Percentiles rank a stretch among this genome's conserved stretches.
phyloP scores from a whole-genome alignment of 2,329 filamentous ascomycete genomes.

The Monosporascus cannonballus region DNA sequence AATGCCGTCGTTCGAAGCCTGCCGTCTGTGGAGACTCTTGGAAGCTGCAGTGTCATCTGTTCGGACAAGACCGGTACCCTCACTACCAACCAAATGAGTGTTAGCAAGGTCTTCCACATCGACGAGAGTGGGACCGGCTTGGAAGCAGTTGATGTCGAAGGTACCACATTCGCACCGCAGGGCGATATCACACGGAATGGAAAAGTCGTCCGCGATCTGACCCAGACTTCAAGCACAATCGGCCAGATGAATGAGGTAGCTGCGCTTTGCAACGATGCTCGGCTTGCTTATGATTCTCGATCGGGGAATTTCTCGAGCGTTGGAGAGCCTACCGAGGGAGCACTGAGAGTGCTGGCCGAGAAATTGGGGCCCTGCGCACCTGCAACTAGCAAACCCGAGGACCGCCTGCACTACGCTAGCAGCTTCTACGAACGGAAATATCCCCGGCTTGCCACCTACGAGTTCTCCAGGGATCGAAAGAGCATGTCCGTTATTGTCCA shows the following conservation, averaged over 20 bases:
- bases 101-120: conserved; percentile 85
- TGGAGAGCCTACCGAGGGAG: conserved; percentile 93
- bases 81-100: conserved; percentile 99
- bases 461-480: conserved; percentile 96
- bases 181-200: conserved; percentile 67
- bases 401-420: conserved; percentile 76
- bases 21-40: conserved; percentile 93
- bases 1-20: conserved; percentile 95
- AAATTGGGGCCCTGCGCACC: conserved; percentile 83
- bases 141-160: conserved; percentile 83
- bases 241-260: conserved; percentile 69
- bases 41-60: conserved; percentile 98
- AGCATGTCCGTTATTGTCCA: conserved; percentile 96
- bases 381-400: conserved; percentile 41
- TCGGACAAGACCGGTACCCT: conserved; percentile 98
- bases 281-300: conserved; percentile 74
- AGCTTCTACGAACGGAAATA: conserved; percentile 73
- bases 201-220: conserved; percentile 61
- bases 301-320: conserved; percentile 71
- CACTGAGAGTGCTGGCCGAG: conserved; percentile 82
- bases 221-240: conserved; percentile 68
- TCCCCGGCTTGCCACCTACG: conserved; percentile 77
- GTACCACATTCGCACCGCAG: conserved; percentile 83
- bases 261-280: conserved; percentile 83
- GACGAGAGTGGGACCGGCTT: conserved; percentile 66